A percentile compares a stretch with the other conserved stretches of the same genome.
Evolutionary conservation across 768 basidiomycete genomes (phyloP).

Genomic region (Kwoniella sp.): DNA sequence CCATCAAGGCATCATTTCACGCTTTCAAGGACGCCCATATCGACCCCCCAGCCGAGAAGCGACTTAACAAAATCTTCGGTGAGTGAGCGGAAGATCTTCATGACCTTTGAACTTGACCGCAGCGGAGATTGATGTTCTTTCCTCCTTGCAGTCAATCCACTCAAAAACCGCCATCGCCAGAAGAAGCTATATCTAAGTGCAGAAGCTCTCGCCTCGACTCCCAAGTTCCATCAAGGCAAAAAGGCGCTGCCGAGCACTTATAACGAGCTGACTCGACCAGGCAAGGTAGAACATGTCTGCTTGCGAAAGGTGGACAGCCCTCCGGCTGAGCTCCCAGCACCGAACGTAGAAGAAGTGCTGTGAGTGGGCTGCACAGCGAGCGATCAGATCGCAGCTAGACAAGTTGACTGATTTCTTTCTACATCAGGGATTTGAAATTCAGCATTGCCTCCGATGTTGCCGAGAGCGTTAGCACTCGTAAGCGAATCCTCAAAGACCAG

Average conservation of each 20-base stretch:
- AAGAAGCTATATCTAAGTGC: conserved; percentile 10
- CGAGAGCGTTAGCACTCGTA: not conserved
- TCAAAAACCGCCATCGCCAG: not conserved
- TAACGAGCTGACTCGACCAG: conserved; percentile 2
- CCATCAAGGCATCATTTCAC: not conserved
- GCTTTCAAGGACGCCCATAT: not conserved
- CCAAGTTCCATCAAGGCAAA: not conserved
- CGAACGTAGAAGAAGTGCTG: not conserved
- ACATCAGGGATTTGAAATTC: not conserved
- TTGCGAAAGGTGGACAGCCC: not conserved
- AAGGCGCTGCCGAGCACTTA: not conserved
- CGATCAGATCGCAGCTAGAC: too few relatives aligned
- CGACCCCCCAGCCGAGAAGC: not conserved
- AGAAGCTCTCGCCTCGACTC: conserved; percentile 8
- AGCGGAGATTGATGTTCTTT: not conserved
- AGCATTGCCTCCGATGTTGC: not conserved
- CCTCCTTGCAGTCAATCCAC: conserved; percentile 8
- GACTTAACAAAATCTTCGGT: not conserved
- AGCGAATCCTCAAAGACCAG: not conserved
- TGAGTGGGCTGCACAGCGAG: not conserved
- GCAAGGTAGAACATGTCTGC: not conserved
- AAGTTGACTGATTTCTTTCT: not conserved
- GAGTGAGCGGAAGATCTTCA: too few relatives aligned
- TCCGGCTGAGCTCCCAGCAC: not conserved
- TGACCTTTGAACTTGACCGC: too few relatives aligned